Evolutionary conservation across 2,329 filamentous ascomycete genomes (phyloP), one percentile per base, ranked within the genome.

Genomic region (Alternaria metachromatica): DNA sequence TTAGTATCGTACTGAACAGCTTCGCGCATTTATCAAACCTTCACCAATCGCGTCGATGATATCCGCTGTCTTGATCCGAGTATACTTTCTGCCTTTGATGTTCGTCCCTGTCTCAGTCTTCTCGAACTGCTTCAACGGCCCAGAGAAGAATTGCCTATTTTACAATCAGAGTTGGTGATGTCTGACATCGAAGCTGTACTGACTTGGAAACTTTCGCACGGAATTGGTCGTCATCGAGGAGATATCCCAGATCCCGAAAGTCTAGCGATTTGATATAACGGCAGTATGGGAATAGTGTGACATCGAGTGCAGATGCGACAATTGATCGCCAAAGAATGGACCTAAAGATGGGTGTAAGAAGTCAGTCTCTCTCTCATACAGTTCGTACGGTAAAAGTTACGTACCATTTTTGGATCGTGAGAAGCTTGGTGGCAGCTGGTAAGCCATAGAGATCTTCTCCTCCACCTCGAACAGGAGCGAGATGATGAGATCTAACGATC

Each of bases 311-410:
- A 9, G 90, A 93, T 8, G 88, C 81, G 61, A 91, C 86, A 67
- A 93, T 87, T 3, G 89, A 89, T 55, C 87, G 86, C 91, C 91
- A 93, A 53, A 92, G 77, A 7, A 87, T 83, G 2, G 88, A 87
- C 49, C 33, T 10, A n/a, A 33, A 33, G 2, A 13, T 51, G n/a
- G 4, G 21, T 51, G 8, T n/a, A 51, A 12, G 7, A 4, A 33
- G 15, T 51, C 49, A 51, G 6, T 33, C 1, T n/a, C 5, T 51
- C 5, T 4, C 28, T 37, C 28, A 33, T 18, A 37, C 28, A 51
- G 18, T 51, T 18, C 28, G 18, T 1, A 37, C 18, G 33, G 0
- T 37, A n/a, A 37, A 37, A 4, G 15, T 33, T 37, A 1, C 21
- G 33, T 51, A 51, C 86, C 88, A 90, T 78, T 86, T 86, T 58